These are phyloP conservation scores for Citrus australasica DNA, from an alignment of 345 rosid species.

Conservation along the genomic window DNA sequence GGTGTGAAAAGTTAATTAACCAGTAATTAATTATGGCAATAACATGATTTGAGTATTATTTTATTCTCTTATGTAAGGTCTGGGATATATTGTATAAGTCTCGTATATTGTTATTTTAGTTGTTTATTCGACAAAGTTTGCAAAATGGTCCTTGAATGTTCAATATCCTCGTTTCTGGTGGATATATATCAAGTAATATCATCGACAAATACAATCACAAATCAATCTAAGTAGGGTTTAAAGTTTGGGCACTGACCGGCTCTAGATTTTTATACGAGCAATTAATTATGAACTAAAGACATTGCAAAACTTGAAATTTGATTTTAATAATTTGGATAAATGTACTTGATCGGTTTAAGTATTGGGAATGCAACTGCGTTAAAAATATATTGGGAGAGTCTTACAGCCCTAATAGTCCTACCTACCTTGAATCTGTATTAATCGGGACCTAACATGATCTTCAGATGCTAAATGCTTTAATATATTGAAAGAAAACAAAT, in stretches of 20 bases:
- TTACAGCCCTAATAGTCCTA: rapidly evolving
- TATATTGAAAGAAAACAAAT: too few species aligned
- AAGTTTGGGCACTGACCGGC: neutral
- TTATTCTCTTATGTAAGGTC: neutral
- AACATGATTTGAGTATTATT: conserved; percentile 12
- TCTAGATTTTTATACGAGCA: neutral
- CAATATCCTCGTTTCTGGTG: neutral
- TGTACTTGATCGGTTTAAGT: too few species aligned
- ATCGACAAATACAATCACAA: neutral
- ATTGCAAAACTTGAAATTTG: neutral
- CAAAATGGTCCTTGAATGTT: neutral
- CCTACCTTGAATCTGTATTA: rapidly evolving
- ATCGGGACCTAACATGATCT: rapidly evolving
- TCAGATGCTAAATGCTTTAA: too few species aligned
- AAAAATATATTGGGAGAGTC: too few species aligned
- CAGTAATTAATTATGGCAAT: conserved; percentile 12
- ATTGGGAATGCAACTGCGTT: rapidly evolving
- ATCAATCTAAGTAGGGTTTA: neutral
- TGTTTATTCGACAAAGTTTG: neutral
- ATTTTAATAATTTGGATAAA: neutral
- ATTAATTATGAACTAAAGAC: neutral
- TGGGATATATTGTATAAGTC: neutral
- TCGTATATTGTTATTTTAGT: neutral
- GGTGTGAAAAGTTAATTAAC: conserved; percentile 15
- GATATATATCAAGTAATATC: neutral